These are phyloP conservation scores for Umbelopsis isabellina DNA, from an alignment of 192 early-diverging fungal genomes.

Conservation along the genomic window DNA sequence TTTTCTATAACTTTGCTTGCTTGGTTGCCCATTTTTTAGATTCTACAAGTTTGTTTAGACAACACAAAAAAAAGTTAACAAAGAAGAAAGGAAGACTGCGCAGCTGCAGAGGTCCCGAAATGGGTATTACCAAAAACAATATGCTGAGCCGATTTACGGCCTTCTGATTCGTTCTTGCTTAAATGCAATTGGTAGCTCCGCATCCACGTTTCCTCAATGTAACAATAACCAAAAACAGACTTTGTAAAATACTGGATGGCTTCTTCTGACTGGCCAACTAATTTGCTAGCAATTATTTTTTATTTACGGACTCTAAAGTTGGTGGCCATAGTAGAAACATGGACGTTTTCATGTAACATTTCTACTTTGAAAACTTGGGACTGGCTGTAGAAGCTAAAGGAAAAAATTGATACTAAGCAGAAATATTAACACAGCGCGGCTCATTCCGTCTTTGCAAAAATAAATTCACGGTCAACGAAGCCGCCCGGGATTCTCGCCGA, in stretches of 20 bases:
- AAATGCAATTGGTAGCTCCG: conserved; percentile 12
- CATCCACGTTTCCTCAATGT: conserved; percentile 8
- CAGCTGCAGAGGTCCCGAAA: conserved; percentile 6
- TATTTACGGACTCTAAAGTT: no score
- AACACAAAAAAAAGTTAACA: neutral
- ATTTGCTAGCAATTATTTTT: no score
- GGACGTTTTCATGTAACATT: no score
- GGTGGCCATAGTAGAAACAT: no score
- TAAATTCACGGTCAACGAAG: no score
- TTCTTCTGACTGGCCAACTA: no score
- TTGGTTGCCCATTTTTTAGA: conserved; percentile 40
- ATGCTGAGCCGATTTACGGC: neutral
- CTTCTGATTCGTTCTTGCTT: conserved; percentile 5
- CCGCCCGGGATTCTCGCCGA: neutral
- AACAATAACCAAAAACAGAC: no score
- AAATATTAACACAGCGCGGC: no score
- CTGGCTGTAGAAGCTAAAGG: no score
- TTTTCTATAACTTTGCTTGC: conserved; percentile 32
- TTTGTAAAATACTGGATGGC: no score
- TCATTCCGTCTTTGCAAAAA: neutral
- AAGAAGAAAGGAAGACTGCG: conserved; percentile 1
- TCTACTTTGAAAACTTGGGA: no score
- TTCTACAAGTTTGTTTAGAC: neutral
- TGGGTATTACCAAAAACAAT: neutral
- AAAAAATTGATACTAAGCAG: no score